Evolutionary conservation across 345 rosid genomes (phyloP).

Genomic region (Cardamine occulta): DNA sequence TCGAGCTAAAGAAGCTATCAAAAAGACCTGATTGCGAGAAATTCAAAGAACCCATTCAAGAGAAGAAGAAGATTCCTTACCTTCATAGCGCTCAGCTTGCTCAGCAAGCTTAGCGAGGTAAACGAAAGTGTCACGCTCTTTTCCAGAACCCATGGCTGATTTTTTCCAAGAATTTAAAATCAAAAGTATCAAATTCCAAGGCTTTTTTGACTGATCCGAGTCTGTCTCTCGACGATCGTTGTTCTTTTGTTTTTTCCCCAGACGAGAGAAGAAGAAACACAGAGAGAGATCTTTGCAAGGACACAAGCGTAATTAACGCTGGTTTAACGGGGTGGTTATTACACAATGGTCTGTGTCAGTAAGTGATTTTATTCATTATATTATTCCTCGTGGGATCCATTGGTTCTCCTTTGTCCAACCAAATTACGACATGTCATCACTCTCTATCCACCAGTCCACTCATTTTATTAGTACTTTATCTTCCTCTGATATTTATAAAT

Average conservation of each 20-base stretch:
- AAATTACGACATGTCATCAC: conserved; percentile 31
- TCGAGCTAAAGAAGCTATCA: not conserved
- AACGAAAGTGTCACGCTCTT: conserved; percentile 55
- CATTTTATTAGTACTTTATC: conserved; percentile 41
- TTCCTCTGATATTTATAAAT: not conserved
- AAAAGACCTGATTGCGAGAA: not conserved
- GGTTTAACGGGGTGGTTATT: conserved; percentile 22
- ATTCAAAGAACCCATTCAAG: not conserved
- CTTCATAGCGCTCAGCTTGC: conserved; percentile 71
- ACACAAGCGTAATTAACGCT: conserved; percentile 31
- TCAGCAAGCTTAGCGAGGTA: conserved; percentile 73
- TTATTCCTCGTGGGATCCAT: conserved; percentile 34
- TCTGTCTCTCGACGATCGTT: conserved; percentile 18
- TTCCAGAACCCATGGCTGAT: conserved; percentile 47
- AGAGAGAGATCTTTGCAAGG: conserved; percentile 34
- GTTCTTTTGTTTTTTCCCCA: conserved; percentile 11
- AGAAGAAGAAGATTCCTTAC: conserved; percentile 36
- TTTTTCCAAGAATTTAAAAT: not conserved
- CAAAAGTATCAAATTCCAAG: not conserved
- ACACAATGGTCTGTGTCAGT: conserved; percentile 2
- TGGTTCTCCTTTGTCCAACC: not conserved
- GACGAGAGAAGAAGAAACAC: conserved; percentile 6
- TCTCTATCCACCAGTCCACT: conserved; percentile 38
- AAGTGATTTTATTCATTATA: conserved; percentile 25
- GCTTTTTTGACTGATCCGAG: conserved; percentile 28